Evolutionary conservation across 2,329 filamentous ascomycete genomes (phyloP), one percentile per base, ranked within the genome.

Genomic region (Phaeosphaeriaceae sp.): DNA sequence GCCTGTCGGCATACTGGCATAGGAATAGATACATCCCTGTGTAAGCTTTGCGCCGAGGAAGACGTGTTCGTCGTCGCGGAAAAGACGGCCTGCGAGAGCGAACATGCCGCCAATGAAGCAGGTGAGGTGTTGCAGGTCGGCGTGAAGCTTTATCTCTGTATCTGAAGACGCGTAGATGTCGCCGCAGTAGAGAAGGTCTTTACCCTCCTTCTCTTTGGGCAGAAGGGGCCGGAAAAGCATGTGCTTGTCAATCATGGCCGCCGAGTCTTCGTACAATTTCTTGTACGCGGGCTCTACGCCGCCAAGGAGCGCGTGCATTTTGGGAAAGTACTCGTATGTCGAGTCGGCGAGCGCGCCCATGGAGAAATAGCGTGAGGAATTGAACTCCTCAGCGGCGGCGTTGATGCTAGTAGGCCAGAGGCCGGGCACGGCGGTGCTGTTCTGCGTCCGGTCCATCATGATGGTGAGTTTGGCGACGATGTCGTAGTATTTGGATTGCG

Each of bases 71-170:
- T 82, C 74, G 19, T 84, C 75, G 15, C 80, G 75, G 69, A 88
- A 88, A 2, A 88, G 70, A 60, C 83, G 84, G 44, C 85, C 83
- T 7, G 84, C 86, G 1, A 88, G 74, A 0, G 81, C 86, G 61
- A 86, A 85, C 85, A 88, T 88, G 46, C 86, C 86, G 15, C 86
- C 86, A 3, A 83, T 79, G 68, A 88, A 89, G 72, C 86, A 89
- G 11, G 80, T 82, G 4, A 88, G 78, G 72, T 89, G 86, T 47
- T 85, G 82, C 48, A 82, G 83, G 62, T 87, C 81, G 19, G 85
- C 79, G 10, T 81, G 76, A 7, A 76, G 58, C 2, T 45, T 61
- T 5, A 68, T 53, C 13, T 63, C 49, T 2, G 61, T 51, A 11
- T 58, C 59, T 66, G 57, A 53, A 27, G 57, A 48, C 0, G 64